These are phyloP conservation scores for Chytriomyces confervae DNA, from an alignment of 192 early-diverging fungal species.

Conservation along the genomic window DNA sequence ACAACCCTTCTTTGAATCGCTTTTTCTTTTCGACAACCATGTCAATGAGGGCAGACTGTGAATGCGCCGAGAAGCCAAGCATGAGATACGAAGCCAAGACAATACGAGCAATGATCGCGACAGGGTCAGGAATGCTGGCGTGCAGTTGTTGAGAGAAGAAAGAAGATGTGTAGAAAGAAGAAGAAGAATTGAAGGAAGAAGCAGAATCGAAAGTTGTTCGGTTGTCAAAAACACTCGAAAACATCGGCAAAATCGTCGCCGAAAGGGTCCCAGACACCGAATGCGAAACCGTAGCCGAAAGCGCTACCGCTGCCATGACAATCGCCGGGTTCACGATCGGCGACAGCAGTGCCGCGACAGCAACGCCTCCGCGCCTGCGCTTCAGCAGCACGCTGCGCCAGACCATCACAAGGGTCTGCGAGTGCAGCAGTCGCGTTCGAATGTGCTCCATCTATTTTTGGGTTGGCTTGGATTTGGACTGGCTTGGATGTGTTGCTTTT, in stretches of 20 bases:
- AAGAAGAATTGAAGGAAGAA: no score
- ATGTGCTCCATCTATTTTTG: neutral
- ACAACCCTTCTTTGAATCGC: constrained; percentile 63
- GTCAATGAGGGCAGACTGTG: constrained; percentile 52
- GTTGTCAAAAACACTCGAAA: no score
- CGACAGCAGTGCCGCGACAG: constrained; percentile 1
- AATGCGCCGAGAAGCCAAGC: constrained; percentile 29
- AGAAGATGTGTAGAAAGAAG: neutral
- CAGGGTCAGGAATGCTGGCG: neutral
- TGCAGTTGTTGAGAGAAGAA: neutral
- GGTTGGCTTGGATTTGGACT: no score
- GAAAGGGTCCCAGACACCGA: neutral
- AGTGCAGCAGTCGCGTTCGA: neutral
- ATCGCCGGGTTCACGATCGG: constrained; percentile 20
- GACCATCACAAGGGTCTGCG: constrained; percentile 18
- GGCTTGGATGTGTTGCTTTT: no score
- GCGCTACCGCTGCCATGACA: neutral
- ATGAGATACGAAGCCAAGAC: constrained; percentile 13
- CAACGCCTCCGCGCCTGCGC: neutral
- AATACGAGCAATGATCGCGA: constrained; percentile 20
- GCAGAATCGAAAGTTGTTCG: no score
- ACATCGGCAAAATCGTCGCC: neutral
- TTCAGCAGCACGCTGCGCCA: constrained; percentile 26
- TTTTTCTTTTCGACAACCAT: constrained; percentile 73
- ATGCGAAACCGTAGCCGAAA: neutral